These are phyloP conservation scores for Pseudocercospora fijiensis DNA, from an alignment of 2,329 filamentous ascomycete species.

Conservation along the genomic window DNA sequence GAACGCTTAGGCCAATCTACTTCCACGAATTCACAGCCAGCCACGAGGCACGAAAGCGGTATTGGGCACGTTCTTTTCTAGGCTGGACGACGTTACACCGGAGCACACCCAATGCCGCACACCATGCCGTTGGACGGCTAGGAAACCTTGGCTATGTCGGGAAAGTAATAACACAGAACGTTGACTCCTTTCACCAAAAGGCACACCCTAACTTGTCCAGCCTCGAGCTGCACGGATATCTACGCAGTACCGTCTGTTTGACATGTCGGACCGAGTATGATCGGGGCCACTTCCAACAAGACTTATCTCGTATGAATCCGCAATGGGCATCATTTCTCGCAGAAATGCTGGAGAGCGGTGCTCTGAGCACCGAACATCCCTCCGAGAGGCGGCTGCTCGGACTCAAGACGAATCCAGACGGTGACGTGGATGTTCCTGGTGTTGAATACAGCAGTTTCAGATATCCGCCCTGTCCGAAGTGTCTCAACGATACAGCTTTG, in stretches of 20 bases:
- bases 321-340: conserved; percentile 76
- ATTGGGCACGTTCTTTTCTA: conserved; percentile 93
- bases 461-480: conserved; percentile 85
- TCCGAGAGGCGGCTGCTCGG: conserved; percentile 66
- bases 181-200: conserved; percentile 84
- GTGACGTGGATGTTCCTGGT: conserved; percentile 84
- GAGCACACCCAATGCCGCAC: conserved; percentile 75
- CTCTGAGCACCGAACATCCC: conserved; percentile 74
- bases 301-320: conserved; percentile 77
- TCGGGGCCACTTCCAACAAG: conserved; percentile 71
- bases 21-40: conserved; percentile 80
- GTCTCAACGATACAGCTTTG: conserved; percentile 54
- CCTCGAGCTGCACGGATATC: conserved; percentile 86
- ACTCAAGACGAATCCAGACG: conserved; percentile 85
- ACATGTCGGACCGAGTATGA: conserved; percentile 72
- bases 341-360: conserved; percentile 70
- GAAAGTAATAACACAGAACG: conserved; percentile 88
- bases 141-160: conserved; percentile 69
- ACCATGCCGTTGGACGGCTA: conserved; percentile 73
- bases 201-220: conserved; percentile 75
- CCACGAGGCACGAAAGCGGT: conserved; percentile 84
- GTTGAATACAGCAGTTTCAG: conserved; percentile 87
- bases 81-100: conserved; percentile 82
- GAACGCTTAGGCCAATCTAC: conserved; percentile 68
- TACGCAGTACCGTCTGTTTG: conserved; percentile 76